Evolutionary conservation across 2,329 filamentous ascomycete species (phyloP), one percentile per base, ranked within the genome.

Genomic region (Stachybotrys echinatus): DNA sequence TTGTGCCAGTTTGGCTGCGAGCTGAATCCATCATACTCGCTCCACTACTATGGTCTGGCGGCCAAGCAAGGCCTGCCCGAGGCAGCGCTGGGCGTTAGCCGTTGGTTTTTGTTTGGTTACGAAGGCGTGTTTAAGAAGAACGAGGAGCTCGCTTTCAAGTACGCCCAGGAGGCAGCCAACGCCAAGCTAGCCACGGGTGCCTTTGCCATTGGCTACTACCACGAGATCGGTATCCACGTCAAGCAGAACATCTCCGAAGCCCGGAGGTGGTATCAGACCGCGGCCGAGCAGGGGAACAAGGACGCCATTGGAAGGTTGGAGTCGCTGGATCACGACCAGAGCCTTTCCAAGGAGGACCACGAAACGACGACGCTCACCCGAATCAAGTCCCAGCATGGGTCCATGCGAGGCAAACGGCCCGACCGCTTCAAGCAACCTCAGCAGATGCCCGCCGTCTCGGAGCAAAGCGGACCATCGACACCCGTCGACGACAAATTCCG

Each of bases 71-170:
- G 92, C 18, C 91, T 97, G 61, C 78, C 91, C 0, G 94, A 99
- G 66, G 94, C 92, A 0, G 91, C 96, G 52, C 88, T 99, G 70
- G 91, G 92, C 23, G 91, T 99, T 53, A 97, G 92, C 69, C 94
- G 96, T 69, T 99, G 94, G 94, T 99, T 97, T 65, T 77, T 99
- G 23, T 97, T 95, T 62, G 94, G 94, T 3, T 92, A 94, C 56
- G 92, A 97, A 58, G 87, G 87, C 20, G 79, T 95, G 6, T 96
- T 99, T 63, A 82, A 89, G 52, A 97, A 97, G 77, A 97, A 96
- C 61, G 94, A 99, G 69, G 88, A 92, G 64, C 74, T 97, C 45
- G 92, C 94, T 6, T 99, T 89, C 69, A 87, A 84, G 47, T 97
- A 96, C 63, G 94, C 94, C 2, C 83, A 92, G 59, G 83, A 92